These are phyloP conservation scores for Diutina mesorugosa DNA, from an alignment of 1,139 yeast species.

Conservation along the genomic window DNA sequence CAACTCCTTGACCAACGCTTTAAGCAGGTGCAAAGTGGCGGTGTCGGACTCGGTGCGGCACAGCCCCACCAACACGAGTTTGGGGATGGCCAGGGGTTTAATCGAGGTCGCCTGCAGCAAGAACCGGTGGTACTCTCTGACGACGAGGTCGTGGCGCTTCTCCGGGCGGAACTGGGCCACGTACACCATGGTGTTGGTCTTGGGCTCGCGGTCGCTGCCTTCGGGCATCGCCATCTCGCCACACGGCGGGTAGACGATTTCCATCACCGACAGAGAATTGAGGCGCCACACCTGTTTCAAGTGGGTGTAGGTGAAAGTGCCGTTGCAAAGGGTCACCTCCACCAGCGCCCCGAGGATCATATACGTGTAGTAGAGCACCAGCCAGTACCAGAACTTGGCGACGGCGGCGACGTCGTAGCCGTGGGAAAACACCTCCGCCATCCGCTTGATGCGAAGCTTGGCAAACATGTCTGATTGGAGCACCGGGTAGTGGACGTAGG, in stretches of 20 bases:
- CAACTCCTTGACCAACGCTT: conserved; percentile 30
- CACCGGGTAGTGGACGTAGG: conserved; percentile 91
- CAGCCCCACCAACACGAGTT: conserved; percentile 69
- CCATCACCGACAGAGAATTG: conserved; percentile 15
- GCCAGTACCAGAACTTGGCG: conserved; percentile 63
- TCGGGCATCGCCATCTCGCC: conserved; percentile 4
- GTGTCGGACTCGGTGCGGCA: conserved; percentile 65
- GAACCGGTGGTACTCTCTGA: conserved; percentile 50
- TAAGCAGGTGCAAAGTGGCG: conserved; percentile 38
- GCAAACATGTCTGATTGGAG: conserved; percentile 78
- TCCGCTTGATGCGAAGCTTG: conserved; percentile 23
- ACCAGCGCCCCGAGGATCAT: conserved; percentile 54
- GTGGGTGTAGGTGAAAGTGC: conserved; percentile 85
- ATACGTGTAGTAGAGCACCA: conserved; percentile 45
- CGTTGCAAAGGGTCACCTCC: conserved; percentile 61
- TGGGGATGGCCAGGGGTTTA: conserved; percentile 21
- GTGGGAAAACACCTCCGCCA: conserved; percentile 10
- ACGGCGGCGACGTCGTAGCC: conserved; percentile 14
- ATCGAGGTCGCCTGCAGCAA: conserved; percentile 11
- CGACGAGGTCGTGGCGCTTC: conserved; percentile 68
- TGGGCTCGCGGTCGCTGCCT: conserved; percentile 5
- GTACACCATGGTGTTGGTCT: conserved; percentile 53
- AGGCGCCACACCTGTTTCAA: conserved; percentile 47
- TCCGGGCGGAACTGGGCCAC: conserved; percentile 95
- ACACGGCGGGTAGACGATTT: conserved; percentile 76